Evolutionary conservation across 805 yeast species (phyloP).

Genomic region (Starmerella sirachaensis): DNA sequence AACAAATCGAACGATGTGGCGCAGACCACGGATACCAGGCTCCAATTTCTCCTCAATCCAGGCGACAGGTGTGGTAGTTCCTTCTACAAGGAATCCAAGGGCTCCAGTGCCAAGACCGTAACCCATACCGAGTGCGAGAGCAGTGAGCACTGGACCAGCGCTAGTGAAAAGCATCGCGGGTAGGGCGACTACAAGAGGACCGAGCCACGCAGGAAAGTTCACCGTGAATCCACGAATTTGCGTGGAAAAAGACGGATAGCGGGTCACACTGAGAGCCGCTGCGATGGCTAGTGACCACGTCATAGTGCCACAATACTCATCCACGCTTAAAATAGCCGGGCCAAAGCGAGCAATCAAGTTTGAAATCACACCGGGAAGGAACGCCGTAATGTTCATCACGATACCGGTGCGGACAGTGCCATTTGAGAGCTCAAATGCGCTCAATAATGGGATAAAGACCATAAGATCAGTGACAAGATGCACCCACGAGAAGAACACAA

Average conservation of each 20-base stretch:
- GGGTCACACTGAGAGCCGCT: slow-evolving; percentile 13
- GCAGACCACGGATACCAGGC: slow-evolving; percentile 41
- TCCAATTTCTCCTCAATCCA: slow-evolving; percentile 50
- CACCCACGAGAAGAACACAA: slow-evolving; percentile 49
- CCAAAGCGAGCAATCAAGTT: slow-evolving; percentile 25
- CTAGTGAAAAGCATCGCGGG: slow-evolving; percentile 1
- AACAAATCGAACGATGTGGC: slow-evolving; percentile 43
- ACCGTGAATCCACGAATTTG: slow-evolving; percentile 25
- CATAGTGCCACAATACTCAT: slow-evolving; percentile 12
- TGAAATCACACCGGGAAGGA: slow-evolving; percentile 53
- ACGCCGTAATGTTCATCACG: slow-evolving; percentile 59
- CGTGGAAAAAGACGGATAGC: slow-evolving; percentile 36
- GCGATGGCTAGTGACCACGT: slow-evolving; percentile 26
- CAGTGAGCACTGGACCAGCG: slow-evolving; percentile 48
- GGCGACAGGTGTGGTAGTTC: slow-evolving; percentile 45
- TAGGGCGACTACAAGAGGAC: slow-evolving; percentile 4
- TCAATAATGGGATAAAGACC: slow-evolving; percentile 47
- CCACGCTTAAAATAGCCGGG: slow-evolving; percentile 6
- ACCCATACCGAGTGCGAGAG: slow-evolving; percentile 56
- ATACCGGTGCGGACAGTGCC: slow-evolving; percentile 84
- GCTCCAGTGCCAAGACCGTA: slow-evolving; percentile 44
- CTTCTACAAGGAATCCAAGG: slow-evolving; percentile 45
- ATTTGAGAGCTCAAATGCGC: slow-evolving; percentile 54
- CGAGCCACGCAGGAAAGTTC: slow-evolving; percentile 11
- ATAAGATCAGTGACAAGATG: slow-evolving; percentile 52